Evolutionary conservation across 495 filamentous ascomycete species (phyloP).

Genomic region (Penicilliopsis zonata): DNA sequence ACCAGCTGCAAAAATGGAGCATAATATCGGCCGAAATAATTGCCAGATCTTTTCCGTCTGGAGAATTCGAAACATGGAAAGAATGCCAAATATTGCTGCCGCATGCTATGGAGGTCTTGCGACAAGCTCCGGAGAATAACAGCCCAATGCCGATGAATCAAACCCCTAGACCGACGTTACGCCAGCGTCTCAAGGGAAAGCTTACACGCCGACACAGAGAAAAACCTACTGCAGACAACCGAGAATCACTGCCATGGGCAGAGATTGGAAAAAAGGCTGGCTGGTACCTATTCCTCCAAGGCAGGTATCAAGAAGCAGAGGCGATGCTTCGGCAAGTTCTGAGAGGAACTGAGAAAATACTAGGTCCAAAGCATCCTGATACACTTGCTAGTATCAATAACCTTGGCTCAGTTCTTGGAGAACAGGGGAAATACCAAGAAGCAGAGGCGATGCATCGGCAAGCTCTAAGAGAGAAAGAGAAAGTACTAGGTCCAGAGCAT

Average conservation of each 20-base stretch:
- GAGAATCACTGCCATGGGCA: too few species aligned
- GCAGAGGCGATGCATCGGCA: slow-evolving; percentile 13
- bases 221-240: too few species aligned
- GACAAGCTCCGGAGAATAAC: slow-evolving; percentile 1
- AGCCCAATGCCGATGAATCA: slow-evolving; percentile 4
- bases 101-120: slow-evolving; percentile 12
- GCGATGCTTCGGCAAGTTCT: slow-evolving; percentile 7
- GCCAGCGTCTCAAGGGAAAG: too few species aligned
- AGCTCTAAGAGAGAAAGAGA: slow-evolving; percentile 10
- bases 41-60: slow-evolving; percentile 24
- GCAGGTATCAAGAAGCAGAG: too few species aligned
- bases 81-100: slow-evolving; percentile 14
- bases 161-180: too few species aligned
- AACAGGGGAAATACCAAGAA: slow-evolving; percentile 16
- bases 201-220: too few species aligned
- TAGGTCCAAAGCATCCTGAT: slow-evolving; percentile 24
- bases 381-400: slow-evolving; percentile 26
- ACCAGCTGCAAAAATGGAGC: slow-evolving; percentile 21
- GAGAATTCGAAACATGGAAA: slow-evolving; percentile 16
- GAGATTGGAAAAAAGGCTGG: slow-evolving; percentile 1
- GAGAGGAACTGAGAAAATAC: slow-evolving; percentile 10
- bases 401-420: slow-evolving; percentile 10
- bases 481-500: slow-evolving; percentile 23
- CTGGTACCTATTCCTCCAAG: slow-evolving; percentile 4
- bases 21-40: slow-evolving; percentile 16